Evolutionary conservation across 441 rosid species (phyloP).

Genomic region (Pelargonium cotyledonis): DNA sequence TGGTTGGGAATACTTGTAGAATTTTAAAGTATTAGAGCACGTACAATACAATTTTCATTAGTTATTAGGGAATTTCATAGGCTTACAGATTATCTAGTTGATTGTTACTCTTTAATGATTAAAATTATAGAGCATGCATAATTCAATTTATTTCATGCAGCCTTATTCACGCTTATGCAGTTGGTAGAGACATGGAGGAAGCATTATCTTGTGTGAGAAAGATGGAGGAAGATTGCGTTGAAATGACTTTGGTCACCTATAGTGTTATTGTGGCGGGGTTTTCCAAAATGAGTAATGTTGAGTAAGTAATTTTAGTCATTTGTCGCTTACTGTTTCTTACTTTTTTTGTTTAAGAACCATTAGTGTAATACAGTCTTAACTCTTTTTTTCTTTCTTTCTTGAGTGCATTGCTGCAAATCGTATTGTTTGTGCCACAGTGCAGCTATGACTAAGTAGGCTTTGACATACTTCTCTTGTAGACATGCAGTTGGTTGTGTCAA

Average conservation of each 20-base stretch:
- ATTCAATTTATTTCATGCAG: slow-evolving; percentile 61
- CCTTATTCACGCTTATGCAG: slow-evolving; percentile 97
- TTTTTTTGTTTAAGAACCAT: neutral
- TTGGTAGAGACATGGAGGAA: slow-evolving; percentile 98
- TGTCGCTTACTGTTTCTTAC: neutral
- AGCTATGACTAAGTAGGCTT: neutral
- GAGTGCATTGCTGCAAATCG: too few species aligned
- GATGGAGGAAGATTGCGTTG: slow-evolving; percentile 85
- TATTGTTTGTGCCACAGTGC: neutral
- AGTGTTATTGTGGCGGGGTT: slow-evolving; percentile 77
- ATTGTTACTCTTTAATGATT: slow-evolving; percentile 25
- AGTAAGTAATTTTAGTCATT: slow-evolving; percentile 45
- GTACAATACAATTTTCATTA: too few species aligned
- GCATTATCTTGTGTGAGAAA: slow-evolving; percentile 85
- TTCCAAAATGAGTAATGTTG: slow-evolving; percentile 66
- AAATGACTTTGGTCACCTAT: slow-evolving; percentile 84
- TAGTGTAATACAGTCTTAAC: neutral
- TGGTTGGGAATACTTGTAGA: too few species aligned
- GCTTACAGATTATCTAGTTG: slow-evolving; percentile 10
- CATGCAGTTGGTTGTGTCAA: slow-evolving; percentile 4
- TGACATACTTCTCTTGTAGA: neutral
- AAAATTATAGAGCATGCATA: slow-evolving; percentile 16
- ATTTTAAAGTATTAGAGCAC: too few species aligned
- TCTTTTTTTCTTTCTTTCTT: neutral
- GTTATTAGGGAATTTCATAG: slow-evolving; percentile 1